phyloP scores from a whole-genome alignment of 83 land plant genomes.

The Diphasiastrum complanatum region DNA sequence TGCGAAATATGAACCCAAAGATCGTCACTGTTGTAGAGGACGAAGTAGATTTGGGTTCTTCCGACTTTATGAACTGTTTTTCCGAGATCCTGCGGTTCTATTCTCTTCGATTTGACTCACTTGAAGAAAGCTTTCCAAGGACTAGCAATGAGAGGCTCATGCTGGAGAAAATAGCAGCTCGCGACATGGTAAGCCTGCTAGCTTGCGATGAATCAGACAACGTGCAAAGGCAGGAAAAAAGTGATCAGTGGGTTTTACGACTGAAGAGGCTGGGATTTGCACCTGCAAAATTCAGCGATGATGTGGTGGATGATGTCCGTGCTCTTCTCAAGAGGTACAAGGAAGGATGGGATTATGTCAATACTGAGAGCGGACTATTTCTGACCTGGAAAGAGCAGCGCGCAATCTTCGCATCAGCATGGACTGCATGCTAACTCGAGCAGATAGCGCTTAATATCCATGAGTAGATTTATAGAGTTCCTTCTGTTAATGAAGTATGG shows the following conservation, averaged over 20 bases:
- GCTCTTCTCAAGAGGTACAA: too few species aligned
- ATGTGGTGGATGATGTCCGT: constrained; percentile 9
- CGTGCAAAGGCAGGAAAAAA: constrained; percentile 4
- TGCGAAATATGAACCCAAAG: constrained; percentile 7
- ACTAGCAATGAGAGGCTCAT: constrained; percentile 19
- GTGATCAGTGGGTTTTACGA: constrained; percentile 4
- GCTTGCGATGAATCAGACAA: constrained; percentile 6
- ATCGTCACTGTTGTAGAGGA: constrained; percentile 2
- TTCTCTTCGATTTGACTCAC: not conserved
- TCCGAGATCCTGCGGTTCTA: not conserved
- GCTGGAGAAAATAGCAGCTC: constrained; percentile 10
- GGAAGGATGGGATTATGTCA: constrained; percentile 3
- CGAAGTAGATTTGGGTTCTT: not conserved
- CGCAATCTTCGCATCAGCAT: constrained; percentile 3
- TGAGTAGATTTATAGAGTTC: too few species aligned
- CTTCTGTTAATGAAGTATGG: too few species aligned
- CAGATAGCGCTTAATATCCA: too few species aligned
- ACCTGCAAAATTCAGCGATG: constrained; percentile 3
- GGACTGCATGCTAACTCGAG: too few species aligned
- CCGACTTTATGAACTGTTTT: constrained; percentile 2
- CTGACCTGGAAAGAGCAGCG: constrained; percentile 15
- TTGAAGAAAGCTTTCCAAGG: constrained; percentile 17
- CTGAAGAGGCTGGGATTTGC: constrained; percentile 4
- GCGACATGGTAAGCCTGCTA: constrained; percentile 6
- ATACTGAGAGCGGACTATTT: not conserved